Percentiles rank a stretch among this genome's conserved stretches.
phyloP scores from a whole-genome alignment of 1,284 basidiomycete species.

The Leccinum ponderosum region DNA sequence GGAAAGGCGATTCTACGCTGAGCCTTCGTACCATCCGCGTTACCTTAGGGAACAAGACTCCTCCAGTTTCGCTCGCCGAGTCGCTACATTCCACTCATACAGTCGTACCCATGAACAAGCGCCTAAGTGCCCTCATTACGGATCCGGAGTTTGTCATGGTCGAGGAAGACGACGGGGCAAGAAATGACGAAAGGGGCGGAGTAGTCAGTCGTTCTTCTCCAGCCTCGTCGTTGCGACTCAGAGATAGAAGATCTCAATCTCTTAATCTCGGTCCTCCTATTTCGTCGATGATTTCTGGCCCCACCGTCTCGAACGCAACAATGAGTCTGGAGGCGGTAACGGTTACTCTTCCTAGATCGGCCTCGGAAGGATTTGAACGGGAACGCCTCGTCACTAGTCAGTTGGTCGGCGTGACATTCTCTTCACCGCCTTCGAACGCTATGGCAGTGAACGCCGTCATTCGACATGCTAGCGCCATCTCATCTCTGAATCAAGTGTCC shows the following conservation, averaged over 20 bases:
- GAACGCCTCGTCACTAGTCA: slow-evolving; percentile 26
- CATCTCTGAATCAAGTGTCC: slow-evolving; percentile 15
- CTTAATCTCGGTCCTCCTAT: slow-evolving; percentile 46
- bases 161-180: slow-evolving; percentile 47
- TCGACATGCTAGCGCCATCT: slow-evolving; percentile 17
- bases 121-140: slow-evolving; percentile 64
- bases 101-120: slow-evolving; percentile 59
- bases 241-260: slow-evolving; percentile 64
- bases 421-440: slow-evolving; percentile 23
- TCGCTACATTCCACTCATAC: slow-evolving; percentile 71
- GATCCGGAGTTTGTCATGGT: slow-evolving; percentile 61
- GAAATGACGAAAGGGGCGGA: slow-evolving; percentile 36
- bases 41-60: slow-evolving; percentile 48
- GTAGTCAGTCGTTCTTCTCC: slow-evolving; percentile 24
- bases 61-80: slow-evolving; percentile 74
- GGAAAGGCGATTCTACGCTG: slow-evolving; percentile 75
- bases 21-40: slow-evolving; percentile 70
- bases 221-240: slow-evolving; percentile 36
- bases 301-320: slow-evolving; percentile 29
- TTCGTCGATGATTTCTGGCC: slow-evolving; percentile 30
- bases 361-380: slow-evolving; percentile 26
- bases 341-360: slow-evolving; percentile 30
- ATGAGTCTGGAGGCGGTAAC: slow-evolving; percentile 36
- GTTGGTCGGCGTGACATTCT: slow-evolving; percentile 13
- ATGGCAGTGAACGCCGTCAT: slow-evolving; percentile 6